These are phyloP conservation scores for Lasiodiplodia gonubiensis DNA, from an alignment of 2,329 filamentous ascomycete genomes.

Conservation along the genomic window DNA sequence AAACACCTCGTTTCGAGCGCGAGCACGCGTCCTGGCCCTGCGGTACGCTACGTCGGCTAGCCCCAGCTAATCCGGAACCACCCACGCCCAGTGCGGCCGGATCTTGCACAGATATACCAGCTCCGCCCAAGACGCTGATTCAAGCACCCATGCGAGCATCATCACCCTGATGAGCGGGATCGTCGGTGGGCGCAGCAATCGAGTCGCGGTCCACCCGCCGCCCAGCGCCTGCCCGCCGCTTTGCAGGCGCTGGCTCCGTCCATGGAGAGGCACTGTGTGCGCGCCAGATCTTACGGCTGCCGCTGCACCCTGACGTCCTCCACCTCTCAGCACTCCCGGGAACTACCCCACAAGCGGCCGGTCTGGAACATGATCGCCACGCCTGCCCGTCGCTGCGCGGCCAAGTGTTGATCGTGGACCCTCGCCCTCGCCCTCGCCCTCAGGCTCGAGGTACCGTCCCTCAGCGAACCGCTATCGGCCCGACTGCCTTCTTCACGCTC, in stretches of 20 bases:
- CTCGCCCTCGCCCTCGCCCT: not conserved
- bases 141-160: constrained; percentile 24
- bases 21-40: constrained; percentile 19
- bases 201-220: constrained; percentile 20
- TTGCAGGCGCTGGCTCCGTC: constrained; percentile 13
- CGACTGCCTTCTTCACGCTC: constrained; percentile 10
- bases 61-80: constrained; percentile 18
- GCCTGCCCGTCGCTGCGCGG: not conserved
- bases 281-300: constrained; percentile 16
- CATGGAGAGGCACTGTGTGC: not conserved
- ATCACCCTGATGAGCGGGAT: constrained; percentile 27
- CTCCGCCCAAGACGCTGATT: constrained; percentile 9
- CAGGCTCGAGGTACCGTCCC: too few species aligned
- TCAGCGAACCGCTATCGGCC: constrained; percentile 22
- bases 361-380: constrained; percentile 26
- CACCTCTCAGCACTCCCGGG: constrained; percentile 1
- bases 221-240: constrained; percentile 3
- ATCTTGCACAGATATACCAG: constrained; percentile 15
- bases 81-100: constrained; percentile 7
- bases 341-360: constrained; percentile 23
- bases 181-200: constrained; percentile 26
- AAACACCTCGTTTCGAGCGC: constrained; percentile 22
- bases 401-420: constrained; percentile 23
- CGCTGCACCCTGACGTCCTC: constrained; percentile 22
- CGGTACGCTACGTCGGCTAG: constrained; percentile 26